These are phyloP conservation scores for Stachybotrys elegans DNA, from an alignment of 2,329 filamentous ascomycete genomes.

Conservation along the genomic window DNA sequence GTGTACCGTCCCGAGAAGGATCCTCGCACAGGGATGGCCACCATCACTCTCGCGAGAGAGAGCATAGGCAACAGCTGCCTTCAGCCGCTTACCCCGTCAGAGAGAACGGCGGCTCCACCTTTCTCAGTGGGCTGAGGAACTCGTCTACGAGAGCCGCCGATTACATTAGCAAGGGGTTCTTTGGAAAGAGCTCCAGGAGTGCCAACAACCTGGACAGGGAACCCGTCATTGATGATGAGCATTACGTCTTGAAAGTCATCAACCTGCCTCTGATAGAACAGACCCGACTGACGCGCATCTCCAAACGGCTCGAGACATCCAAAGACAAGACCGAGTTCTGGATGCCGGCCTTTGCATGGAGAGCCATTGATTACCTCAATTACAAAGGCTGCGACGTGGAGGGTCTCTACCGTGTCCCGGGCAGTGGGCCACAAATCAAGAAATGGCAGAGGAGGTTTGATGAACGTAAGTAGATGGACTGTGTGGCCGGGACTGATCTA, in stretches of 20 bases:
- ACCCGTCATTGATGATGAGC: constrained; percentile 66
- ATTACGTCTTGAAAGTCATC: constrained; percentile 80
- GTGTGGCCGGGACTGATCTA: constrained; percentile 8
- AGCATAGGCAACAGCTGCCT: constrained; percentile 44
- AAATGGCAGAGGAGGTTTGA: constrained; percentile 92
- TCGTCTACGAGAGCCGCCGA: constrained; percentile 71
- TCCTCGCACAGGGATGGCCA: constrained; percentile 32
- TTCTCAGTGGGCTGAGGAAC: constrained; percentile 70
- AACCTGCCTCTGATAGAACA: constrained; percentile 84
- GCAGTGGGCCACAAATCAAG: constrained; percentile 84
- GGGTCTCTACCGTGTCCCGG: constrained; percentile 87
- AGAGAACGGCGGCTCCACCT: constrained; percentile 55
- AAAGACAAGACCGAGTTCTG: constrained; percentile 96
- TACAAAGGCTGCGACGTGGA: constrained; percentile 93
- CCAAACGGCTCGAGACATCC: constrained; percentile 80
- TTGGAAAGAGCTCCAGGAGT: constrained; percentile 70
- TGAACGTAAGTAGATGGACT: constrained; percentile 51
- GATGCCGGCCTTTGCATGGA: constrained; percentile 96
- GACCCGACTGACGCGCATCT: constrained; percentile 85
- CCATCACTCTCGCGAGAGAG: constrained; percentile 36
- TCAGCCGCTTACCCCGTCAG: constrained; percentile 52
- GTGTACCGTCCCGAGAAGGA: constrained; percentile 42
- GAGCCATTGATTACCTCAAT: constrained; percentile 94
- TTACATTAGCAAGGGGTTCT: constrained; percentile 76
- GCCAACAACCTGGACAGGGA: constrained; percentile 66